Percentiles rank a stretch among this genome's conserved stretches.
Evolutionary conservation across 2,329 filamentous ascomycete genomes (phyloP).

Genomic region (Venturia asperata): DNA sequence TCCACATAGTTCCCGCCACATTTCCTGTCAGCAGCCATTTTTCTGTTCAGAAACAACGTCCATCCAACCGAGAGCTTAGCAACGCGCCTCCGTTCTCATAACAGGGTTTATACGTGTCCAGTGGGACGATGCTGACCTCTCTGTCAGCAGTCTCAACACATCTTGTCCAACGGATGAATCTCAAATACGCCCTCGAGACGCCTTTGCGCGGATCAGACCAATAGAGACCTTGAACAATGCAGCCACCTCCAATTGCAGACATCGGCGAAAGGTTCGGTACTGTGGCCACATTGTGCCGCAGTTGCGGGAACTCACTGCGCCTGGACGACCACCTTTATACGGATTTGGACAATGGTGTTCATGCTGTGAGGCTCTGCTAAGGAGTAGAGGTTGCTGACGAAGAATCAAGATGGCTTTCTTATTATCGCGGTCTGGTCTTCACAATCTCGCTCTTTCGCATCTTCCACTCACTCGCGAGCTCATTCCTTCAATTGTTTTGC

Average conservation of each 20-base stretch:
- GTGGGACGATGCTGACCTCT: not conserved
- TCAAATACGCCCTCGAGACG: conserved; percentile 1
- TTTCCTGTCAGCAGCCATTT: not conserved
- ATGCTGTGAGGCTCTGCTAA: not conserved
- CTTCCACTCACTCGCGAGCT: not conserved
- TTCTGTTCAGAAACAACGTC: not conserved
- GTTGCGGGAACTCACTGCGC: not conserved
- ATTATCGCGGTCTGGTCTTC: not conserved
- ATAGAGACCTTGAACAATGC: not conserved
- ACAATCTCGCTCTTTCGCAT: not conserved
- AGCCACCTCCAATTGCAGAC: not conserved
- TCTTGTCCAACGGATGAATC: not conserved
- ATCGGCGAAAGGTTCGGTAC: not conserved
- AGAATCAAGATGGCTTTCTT: not conserved
- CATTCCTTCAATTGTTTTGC: not conserved
- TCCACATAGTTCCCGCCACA: too few species aligned
- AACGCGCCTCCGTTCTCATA: not conserved
- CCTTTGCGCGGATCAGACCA: not conserved
- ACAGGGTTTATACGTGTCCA: not conserved
- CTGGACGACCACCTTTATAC: not conserved
- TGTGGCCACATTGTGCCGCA: not conserved
- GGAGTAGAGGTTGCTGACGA: not conserved
- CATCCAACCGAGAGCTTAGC: not conserved
- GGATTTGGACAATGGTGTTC: conserved; percentile 11
- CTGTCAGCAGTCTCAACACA: not conserved